Base-by-base conservation (phyloP, 192 early-diverging fungal genomes). In the Podila minutissima region DNA sequence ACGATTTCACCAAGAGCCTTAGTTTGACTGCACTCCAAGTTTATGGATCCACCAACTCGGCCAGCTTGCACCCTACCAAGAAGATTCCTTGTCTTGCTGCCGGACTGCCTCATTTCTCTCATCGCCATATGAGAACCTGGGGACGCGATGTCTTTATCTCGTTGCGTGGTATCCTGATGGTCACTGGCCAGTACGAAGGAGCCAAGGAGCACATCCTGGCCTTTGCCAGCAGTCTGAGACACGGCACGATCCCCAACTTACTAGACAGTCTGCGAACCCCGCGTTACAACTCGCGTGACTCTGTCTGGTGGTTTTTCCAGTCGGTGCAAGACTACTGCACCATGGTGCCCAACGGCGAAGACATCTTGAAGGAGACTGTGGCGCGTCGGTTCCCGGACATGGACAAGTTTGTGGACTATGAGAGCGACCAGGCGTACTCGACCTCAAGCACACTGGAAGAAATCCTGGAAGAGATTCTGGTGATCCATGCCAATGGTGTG, bases 121-220 rank as follows among this genome's bases (percentile, higher is more conserved):
- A 91, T 11, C 86, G 91, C 53, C 93, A 97, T 67, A 97, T 97
- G 95, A 90, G 98, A 55, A 93, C 92, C 73, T 99, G 98, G 98
- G 98, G 98, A n/a, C 92, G 98, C 57, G 98, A 99, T 87, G 93
- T 98, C 37, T 97, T 98, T 76, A 97, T 99, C 67, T 86, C 95
- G 9, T 82, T 99, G 5, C 88, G 91, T 5, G 98, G 98, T 6
- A 81, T 96, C 37, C 85, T 97, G 32, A 67, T 99, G 60, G 84
- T 91, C 7, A 94, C 96, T 15, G 97, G 96, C 10, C 89, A 96
- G 64, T 95, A 84, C 72, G 86, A 93, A 22, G 96, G 90, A 0
- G 98, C 98, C 15, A 87, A 88, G 50, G 85, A 84, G 0, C 98
- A 99, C 58, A 88, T 99, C 22, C 70, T 99, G 65, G 91, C 93